phyloP scores from a whole-genome alignment of 2,329 filamentous ascomycete genomes.

The Plenodomus biglobosus region DNA sequence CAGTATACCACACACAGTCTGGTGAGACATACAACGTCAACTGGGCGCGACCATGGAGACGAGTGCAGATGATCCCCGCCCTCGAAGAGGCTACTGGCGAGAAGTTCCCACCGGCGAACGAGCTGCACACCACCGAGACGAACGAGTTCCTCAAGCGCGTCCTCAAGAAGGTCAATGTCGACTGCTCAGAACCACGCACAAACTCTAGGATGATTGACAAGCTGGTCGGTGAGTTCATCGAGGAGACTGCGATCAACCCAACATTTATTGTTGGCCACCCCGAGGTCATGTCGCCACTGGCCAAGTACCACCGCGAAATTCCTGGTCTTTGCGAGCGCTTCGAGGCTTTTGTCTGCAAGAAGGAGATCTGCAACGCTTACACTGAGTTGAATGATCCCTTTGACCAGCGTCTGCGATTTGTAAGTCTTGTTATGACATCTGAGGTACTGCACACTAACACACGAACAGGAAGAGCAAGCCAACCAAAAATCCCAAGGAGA shows the following conservation, averaged over 20 bases:
- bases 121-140: conserved; percentile 87
- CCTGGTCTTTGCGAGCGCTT: conserved; percentile 91
- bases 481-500: conserved; percentile 91
- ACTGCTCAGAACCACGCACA: conserved; percentile 86
- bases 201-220: conserved; percentile 97
- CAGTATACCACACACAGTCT: conserved; percentile 80
- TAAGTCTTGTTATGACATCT: conserved; percentile 43
- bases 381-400: conserved; percentile 98
- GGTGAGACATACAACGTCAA: conserved; percentile 90
- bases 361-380: conserved; percentile 96
- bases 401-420: conserved; percentile 75
- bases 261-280: conserved; percentile 87
- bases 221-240: conserved; percentile 88
- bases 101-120: conserved; percentile 86
- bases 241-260: conserved; percentile 90
- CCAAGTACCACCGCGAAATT: conserved; percentile 85
- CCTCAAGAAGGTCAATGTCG: conserved; percentile 85
- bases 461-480: conserved; percentile 73
- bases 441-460: conserved; percentile 4
- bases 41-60: conserved; percentile 93
- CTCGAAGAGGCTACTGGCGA: conserved; percentile 87
- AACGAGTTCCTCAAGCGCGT: conserved; percentile 76
- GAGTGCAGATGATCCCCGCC: conserved; percentile 92
- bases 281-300: conserved; percentile 88
- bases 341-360: conserved; percentile 95